These are phyloP conservation scores for Tuctoria greenei DNA, from an alignment of 176 grass and related monocot genomes.

Conservation along the genomic window DNA sequence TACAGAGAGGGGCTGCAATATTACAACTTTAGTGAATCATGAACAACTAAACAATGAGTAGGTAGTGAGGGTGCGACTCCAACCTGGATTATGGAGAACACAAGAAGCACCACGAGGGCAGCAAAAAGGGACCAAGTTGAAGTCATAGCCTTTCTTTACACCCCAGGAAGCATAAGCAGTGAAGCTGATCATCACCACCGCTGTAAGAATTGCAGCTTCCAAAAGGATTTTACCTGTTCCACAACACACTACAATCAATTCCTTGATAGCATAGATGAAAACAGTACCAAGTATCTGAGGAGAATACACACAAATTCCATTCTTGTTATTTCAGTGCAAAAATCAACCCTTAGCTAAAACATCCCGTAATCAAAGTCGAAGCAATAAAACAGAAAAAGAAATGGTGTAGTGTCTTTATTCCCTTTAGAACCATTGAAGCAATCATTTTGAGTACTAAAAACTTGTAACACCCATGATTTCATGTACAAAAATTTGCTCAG, in stretches of 20 bases:
- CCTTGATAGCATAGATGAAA: neutral
- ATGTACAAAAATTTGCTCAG: no score
- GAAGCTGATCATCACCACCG: constrained; percentile 71
- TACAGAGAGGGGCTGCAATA: neutral
- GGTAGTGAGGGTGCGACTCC: neutral
- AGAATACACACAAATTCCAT: neutral
- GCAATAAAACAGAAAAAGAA: neutral
- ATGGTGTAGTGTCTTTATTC: neutral
- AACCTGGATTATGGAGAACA: constrained; percentile 79
- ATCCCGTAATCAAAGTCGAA: neutral
- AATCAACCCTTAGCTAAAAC: neutral
- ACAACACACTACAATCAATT: constrained; percentile 17
- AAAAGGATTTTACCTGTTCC: constrained; percentile 79
- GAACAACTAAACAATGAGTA: no score
- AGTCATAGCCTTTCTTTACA: constrained; percentile 77
- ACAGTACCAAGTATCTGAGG: neutral
- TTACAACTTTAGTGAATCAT: no score
- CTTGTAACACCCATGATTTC: no score
- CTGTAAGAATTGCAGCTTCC: constrained; percentile 78
- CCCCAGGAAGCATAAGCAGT: constrained; percentile 93
- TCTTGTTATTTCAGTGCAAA: neutral
- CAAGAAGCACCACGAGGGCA: constrained; percentile 59
- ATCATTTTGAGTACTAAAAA: no score
- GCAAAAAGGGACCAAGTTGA: constrained; percentile 79
- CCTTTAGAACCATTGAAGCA: neutral